phyloP scores from a whole-genome alignment of 2,329 filamentous ascomycete genomes.

The Trichoderma asperellum region DNA sequence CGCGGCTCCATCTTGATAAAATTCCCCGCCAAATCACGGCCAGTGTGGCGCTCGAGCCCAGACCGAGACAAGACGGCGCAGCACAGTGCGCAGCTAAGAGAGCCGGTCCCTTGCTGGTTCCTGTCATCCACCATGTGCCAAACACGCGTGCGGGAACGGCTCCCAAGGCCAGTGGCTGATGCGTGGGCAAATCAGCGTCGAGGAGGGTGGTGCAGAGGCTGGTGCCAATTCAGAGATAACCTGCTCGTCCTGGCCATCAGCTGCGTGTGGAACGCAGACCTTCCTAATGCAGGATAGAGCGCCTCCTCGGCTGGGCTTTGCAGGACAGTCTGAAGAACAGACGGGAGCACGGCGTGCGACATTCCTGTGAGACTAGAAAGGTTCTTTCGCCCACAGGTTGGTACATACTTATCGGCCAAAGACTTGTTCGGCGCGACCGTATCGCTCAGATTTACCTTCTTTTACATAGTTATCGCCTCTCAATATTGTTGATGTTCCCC shows the following conservation, averaged over 20 bases:
- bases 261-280: slow-evolving; percentile 21
- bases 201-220: not conserved
- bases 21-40: slow-evolving; percentile 22
- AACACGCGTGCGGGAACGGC: not conserved
- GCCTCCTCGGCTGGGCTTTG: slow-evolving; percentile 11
- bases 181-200: not conserved
- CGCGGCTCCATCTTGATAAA: slow-evolving; percentile 7
- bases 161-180: not conserved
- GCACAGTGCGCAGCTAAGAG: slow-evolving; percentile 23
- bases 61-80: slow-evolving; percentile 20
- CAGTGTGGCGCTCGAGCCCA: slow-evolving; percentile 26
- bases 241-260: slow-evolving; percentile 18
- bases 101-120: slow-evolving; percentile 13
- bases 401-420: not conserved
- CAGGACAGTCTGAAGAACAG: slow-evolving; percentile 14
- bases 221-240: slow-evolving; percentile 21
- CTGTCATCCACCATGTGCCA: slow-evolving; percentile 29
- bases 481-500: not conserved
- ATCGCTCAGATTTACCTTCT: not conserved
- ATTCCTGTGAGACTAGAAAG: not conserved
- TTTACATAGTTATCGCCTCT: not conserved
- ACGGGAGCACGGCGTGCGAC: slow-evolving; percentile 17
- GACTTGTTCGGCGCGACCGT: not conserved
- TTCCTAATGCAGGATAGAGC: slow-evolving; percentile 26
- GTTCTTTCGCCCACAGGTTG: not conserved